Base-by-base conservation (phyloP, 2,329 filamentous ascomycete genomes). In the Parascedosporium putredinis region DNA sequence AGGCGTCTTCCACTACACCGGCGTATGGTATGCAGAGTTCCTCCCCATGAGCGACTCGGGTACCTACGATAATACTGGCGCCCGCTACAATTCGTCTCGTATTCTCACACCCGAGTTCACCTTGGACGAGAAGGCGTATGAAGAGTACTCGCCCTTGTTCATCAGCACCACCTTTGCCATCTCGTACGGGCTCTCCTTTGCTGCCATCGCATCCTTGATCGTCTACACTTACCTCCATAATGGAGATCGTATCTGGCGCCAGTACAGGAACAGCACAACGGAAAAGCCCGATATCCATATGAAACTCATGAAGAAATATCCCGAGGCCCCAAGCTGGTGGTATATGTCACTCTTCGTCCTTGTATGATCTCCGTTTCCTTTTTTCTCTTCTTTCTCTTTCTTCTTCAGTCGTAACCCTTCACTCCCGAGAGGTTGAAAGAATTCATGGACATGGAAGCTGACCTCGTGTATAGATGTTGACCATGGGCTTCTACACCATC, bases 141-240 rank as follows among this genome's bases (percentile, higher is more conserved):
- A 79, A 55, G 69, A 68, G 1, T 88, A 88, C 58, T 86, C 81
- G 3, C 82, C 81, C 0, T 64, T 85, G 3, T 86, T 83, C 57
- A 69, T 88, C 46, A 85, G 82, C 54, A 87, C 84, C 1, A 84
- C 83, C 0, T 88, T 87, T 59, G 75, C 81, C 53, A 66, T 88
- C 52, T 72, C 75, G 0, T 88, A 88, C 56, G 85, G 83, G 1
- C 66, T 88, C 2, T 85, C 81, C 0, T 88, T 88, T 59, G 84
- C 85, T 3, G 76, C 82, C 46, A 84, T 88, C 36, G 70, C 84
- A 0, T 76, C 83, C 0, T 72, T 88, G 1, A 64, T 88, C n/a
- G 73, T 86, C 0, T 79, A 88, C 58, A 84, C 79, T 0, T 77
- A 70, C 53, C 67, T 88, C 3, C 79, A 86, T 62, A 78, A 88